These are phyloP conservation scores for Wallacemonas rigidus DNA, from an alignment of 208 protist genomes.

Conservation along the genomic window DNA sequence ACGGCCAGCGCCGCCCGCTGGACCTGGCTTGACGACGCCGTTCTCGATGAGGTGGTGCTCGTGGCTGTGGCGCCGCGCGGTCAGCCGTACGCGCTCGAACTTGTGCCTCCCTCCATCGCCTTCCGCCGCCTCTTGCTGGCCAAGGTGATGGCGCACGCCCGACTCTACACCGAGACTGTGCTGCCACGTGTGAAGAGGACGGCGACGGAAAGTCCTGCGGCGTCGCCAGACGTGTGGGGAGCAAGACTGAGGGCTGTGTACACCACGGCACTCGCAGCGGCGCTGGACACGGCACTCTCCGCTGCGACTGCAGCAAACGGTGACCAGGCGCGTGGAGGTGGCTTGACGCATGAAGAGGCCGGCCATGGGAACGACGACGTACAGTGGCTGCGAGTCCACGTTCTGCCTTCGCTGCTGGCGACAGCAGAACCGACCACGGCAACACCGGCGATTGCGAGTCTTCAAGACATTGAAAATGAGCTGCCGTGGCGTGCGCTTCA, in stretches of 20 bases:
- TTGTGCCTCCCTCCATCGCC: slow-evolving; percentile 49
- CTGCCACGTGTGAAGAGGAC: not conserved
- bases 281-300: not conserved
- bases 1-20: not conserved
- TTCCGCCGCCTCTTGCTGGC: slow-evolving; percentile 30
- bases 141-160: slow-evolving; percentile 1
- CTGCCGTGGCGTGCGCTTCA: not conserved
- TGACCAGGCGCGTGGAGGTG: too few species aligned
- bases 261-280: not conserved
- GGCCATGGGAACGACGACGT: not conserved
- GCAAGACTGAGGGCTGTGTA: not conserved
- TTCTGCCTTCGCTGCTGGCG: not conserved
- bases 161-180: slow-evolving; percentile 2
- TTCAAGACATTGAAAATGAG: not conserved
- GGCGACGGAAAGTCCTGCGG: not conserved
- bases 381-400: not conserved
- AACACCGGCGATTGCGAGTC: not conserved
- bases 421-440: not conserved
- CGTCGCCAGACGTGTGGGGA: too few species aligned
- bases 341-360: too few species aligned
- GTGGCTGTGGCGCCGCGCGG: slow-evolving; percentile 50
- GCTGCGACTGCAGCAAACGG: not conserved
- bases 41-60: slow-evolving; percentile 62
- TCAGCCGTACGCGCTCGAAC: slow-evolving; percentile 49
- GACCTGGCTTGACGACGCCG: slow-evolving; percentile 42